phyloP scores from a whole-genome alignment of 768 basidiomycete genomes.

The Termitomyces sp. region DNA sequence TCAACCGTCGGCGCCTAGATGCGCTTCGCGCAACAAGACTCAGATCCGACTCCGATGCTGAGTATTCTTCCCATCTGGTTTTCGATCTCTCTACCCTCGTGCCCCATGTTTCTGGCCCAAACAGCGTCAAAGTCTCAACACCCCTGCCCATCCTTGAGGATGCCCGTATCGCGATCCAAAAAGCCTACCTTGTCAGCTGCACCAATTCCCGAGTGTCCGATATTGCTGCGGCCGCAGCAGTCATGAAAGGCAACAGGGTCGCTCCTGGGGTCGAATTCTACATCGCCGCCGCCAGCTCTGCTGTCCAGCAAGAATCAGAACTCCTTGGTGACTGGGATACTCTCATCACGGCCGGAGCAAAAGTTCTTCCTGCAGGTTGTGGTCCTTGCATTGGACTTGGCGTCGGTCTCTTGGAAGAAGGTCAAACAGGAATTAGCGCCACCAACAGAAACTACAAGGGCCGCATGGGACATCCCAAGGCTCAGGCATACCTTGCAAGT shows the following conservation, averaged over 20 bases:
- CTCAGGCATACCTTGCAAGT: slow-evolving; percentile 91
- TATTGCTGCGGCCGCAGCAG: slow-evolving; percentile 87
- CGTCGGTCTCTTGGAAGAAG: slow-evolving; percentile 87
- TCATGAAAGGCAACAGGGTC: slow-evolving; percentile 74
- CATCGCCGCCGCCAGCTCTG: slow-evolving; percentile 90
- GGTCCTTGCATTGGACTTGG: slow-evolving; percentile 98
- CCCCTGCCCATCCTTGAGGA: slow-evolving; percentile 81
- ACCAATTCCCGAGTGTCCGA: slow-evolving; percentile 97
- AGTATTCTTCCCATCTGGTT: slow-evolving; percentile 82
- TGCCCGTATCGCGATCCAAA: slow-evolving; percentile 76
- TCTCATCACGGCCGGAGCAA: slow-evolving; percentile 84
- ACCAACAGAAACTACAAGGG: slow-evolving; percentile 99
- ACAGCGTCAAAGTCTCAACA: slow-evolving; percentile 95
- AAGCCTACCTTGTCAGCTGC: slow-evolving; percentile 97
- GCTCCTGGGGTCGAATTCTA: slow-evolving; percentile 94
- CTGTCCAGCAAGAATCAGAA: slow-evolving; percentile 90
- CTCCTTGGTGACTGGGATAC: slow-evolving; percentile 81
- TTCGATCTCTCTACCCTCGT: slow-evolving; percentile 93
- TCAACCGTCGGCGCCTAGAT: slow-evolving; percentile 70
- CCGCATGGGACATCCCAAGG: slow-evolving; percentile 94
- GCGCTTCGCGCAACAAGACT: slow-evolving; percentile 49
- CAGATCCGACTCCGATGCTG: slow-evolving; percentile 68
- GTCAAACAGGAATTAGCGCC: slow-evolving; percentile 93
- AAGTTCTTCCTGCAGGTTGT: slow-evolving; percentile 90
- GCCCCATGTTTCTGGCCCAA: slow-evolving; percentile 95